phyloP scores from a whole-genome alignment of 768 basidiomycete genomes.

The Russula dissimulans region DNA sequence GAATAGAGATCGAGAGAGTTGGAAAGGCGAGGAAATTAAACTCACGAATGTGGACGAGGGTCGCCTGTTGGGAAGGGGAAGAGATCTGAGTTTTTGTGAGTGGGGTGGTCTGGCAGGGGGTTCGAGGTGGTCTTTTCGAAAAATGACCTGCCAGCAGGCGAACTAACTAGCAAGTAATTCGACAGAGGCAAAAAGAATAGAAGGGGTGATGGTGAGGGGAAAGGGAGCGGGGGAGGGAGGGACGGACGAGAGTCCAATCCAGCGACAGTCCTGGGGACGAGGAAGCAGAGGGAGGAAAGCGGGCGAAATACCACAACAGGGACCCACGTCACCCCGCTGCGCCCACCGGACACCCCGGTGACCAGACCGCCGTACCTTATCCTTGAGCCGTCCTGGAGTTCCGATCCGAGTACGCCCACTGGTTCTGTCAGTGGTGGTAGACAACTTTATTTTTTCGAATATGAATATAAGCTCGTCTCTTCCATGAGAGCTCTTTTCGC shows the following conservation, averaged over 20 bases:
- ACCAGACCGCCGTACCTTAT: too few relatives aligned
- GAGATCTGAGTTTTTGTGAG: slow-evolving; percentile 17
- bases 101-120: slow-evolving; percentile 12
- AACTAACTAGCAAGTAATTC: slow-evolving; percentile 22
- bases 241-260: slow-evolving; percentile 21
- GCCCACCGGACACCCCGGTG: too few relatives aligned
- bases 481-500: too few relatives aligned
- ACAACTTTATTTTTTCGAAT: too few relatives aligned
- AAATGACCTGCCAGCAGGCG: slow-evolving; percentile 23
- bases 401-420: not conserved
- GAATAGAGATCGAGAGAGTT: not conserved
- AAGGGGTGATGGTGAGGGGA: not conserved
- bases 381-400: too few relatives aligned
- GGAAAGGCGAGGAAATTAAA: not conserved
- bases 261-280: slow-evolving; percentile 19
- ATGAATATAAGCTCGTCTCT: not conserved
- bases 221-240: not conserved
- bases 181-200: slow-evolving; percentile 10
- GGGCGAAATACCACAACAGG: not conserved
- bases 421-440: too few relatives aligned
- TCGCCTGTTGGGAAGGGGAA: slow-evolving; percentile 13
- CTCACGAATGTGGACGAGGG: slow-evolving; percentile 19
- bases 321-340: not conserved
- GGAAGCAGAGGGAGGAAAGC: not conserved
- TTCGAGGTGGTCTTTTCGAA: slow-evolving; percentile 20